Evolutionary conservation across 164 flowering plant genomes (phyloP), one percentile per base, ranked within the genome.

Genomic region (Pachysandra terminalis): DNA sequence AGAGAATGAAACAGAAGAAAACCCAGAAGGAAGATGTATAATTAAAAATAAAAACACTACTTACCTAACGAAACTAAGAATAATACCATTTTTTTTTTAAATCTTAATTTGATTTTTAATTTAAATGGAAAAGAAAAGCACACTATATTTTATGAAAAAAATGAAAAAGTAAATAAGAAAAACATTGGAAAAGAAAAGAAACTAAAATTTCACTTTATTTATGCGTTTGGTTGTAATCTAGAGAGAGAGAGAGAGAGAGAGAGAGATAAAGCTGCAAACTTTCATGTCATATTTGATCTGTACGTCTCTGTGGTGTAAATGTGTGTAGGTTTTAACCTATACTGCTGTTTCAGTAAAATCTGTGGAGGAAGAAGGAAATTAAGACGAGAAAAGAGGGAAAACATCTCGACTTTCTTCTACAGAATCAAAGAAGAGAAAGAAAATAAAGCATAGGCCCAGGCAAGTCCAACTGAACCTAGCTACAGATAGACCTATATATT

Each of bases 241-340:
- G n/a, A n/a, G n/a, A n/a, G n/a, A n/a, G 59, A 9, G 54, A 54
- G 41, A 63, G 55, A 71, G 71, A 69, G 58, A 63, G 68, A 74
- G 71, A 71, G 17, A 21, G 28, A 21, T 41, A 76, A 76, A 71
- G 73, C 79, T 65, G 78, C 74, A 76, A 82, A 68, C 71, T 75
- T 66, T 69, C 66, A 68, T 72, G 80, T 78, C 76, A 61, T 73
- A 35, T 71, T 58, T 73, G 64, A 45, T 16, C 12, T 66, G 74
- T 69, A 73, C 77, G 71, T 73, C 64, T 14, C 41, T 66, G 65
- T 73, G 78, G 63, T 17, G 68, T 68, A 54, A 64, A 22, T 69
- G 27, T 58, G 10, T 22, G n/a, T n/a, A 65, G 70, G 66, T 53
- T 68, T 61, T 23, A 60, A 6, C 61, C 61, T 58, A 19, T 62